Percentiles rank a stretch among this genome's conserved stretches.
Evolutionary conservation across 495 filamentous ascomycete genomes (phyloP).

Genomic region (Aspergillus funiculosus): DNA sequence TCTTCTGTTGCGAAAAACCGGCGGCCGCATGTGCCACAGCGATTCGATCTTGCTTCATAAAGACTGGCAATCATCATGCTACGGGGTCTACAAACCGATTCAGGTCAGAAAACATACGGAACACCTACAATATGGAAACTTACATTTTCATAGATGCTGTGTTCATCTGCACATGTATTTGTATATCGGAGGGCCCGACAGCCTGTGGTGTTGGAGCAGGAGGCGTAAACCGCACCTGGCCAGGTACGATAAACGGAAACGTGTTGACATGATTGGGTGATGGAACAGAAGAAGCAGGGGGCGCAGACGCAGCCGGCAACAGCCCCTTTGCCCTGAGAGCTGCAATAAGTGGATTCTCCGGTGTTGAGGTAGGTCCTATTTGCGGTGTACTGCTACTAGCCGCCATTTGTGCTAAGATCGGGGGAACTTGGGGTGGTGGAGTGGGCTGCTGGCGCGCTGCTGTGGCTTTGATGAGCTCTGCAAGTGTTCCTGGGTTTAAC

Average conservation of each 20-base stretch:
- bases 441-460: slow-evolving; percentile 41
- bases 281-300: slow-evolving; percentile 24
- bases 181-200: slow-evolving; percentile 24
- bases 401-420: slow-evolving; percentile 24
- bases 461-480: slow-evolving; percentile 45
- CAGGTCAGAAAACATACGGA: slow-evolving; percentile 14
- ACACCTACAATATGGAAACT: slow-evolving; percentile 25
- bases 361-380: slow-evolving; percentile 17
- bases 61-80: slow-evolving; percentile 64
- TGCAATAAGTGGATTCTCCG: slow-evolving; percentile 44
- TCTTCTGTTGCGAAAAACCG: slow-evolving; percentile 73
- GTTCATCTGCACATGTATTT: slow-evolving; percentile 61
- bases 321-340: slow-evolving; percentile 44
- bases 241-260: slow-evolving; percentile 41
- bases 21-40: slow-evolving; percentile 85
- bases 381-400: slow-evolving; percentile 27
- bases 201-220: slow-evolving; percentile 28
- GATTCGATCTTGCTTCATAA: slow-evolving; percentile 72
- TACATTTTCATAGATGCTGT: slow-evolving; percentile 75
- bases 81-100: slow-evolving; percentile 56
- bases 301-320: slow-evolving; percentile 35
- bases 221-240: slow-evolving; percentile 35
- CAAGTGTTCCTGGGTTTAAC: slow-evolving; percentile 44
- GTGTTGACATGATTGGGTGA: slow-evolving; percentile 20
- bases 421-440: slow-evolving; percentile 31